Base-by-base conservation (phyloP, 495 filamentous ascomycete species). In the Haplographium delicatum region DNA sequence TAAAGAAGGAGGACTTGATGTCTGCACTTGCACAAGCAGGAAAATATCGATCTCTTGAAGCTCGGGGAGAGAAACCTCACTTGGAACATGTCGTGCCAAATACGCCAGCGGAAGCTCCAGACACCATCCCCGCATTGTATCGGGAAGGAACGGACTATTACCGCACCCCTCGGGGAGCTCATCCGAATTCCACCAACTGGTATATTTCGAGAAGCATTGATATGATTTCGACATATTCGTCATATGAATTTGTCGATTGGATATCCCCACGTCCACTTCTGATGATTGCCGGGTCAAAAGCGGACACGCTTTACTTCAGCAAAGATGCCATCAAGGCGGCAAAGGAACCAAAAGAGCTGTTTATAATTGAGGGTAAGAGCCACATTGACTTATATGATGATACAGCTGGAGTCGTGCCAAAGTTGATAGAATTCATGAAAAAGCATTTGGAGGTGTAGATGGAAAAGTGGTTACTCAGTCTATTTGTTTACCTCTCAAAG, bases 361-460 rank as follows among this genome's bases (percentile, higher is more conserved):
- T 66, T 55, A 43, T 67, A 8, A 47, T 74, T 0, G 22, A 61
- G 9, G 68, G 64, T 1, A 49, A 48, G 40, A 65, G 42, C 8
- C 69, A 74, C 62, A 49, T 62, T 3, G 65, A 62, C 49, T 43
- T 72, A 13, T 72, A 72, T 51, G 68, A 74, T 48, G 22, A 65
- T 40, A 28, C 62, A 11, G 44, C 35, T 20, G 60, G 48, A 38
- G 33, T 59, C 41, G 60, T 56, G n/a, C 8, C 54, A 46, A 67
- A 68, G 57, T 41, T 70, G 31, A 60, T 65, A 13, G 62, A 67
- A 7, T 71, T 71, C 47, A 25, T 47, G 6, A 22, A 26, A 3
- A 35, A 50, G 47, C n/a, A n/a, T n/a, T n/a, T n/a, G n/a, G n/a
- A n/a, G n/a, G n/a, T n/a, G n/a, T n/a, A n/a, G n/a, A n/a, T n/a